Evolutionary conservation across 2,329 filamentous ascomycete species (phyloP).

Genomic region (Dendrostoma leiphaemia): DNA sequence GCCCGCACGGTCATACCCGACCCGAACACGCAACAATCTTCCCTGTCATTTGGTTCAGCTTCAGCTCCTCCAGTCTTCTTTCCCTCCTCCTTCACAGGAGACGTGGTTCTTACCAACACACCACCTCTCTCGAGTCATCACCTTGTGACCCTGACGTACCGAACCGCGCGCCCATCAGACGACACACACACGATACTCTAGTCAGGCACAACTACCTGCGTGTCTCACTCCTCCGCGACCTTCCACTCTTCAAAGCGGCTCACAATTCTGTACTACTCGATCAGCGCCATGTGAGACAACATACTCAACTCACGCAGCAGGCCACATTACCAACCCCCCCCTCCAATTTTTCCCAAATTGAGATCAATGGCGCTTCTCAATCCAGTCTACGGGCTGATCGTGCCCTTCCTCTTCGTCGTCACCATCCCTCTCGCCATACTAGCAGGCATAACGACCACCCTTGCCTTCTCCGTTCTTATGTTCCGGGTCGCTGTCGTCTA

Average conservation of each 20-base stretch:
- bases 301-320: background rate
- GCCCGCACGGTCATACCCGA: no score
- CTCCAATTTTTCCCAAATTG: no score
- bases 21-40: no score
- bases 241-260: background rate
- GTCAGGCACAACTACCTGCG: background rate
- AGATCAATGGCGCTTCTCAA: constrained; percentile 55
- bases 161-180: background rate
- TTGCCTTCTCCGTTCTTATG: constrained; percentile 61
- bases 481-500: constrained; percentile 62
- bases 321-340: constrained; percentile 5
- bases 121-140: background rate
- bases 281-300: constrained; percentile 26
- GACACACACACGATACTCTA: background rate
- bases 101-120: background rate
- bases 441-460: constrained; percentile 60
- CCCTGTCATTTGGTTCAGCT: no score
- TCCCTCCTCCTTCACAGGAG: background rate
- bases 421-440: constrained; percentile 63
- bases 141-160: background rate
- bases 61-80: background rate
- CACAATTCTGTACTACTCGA: background rate
- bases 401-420: constrained; percentile 62
- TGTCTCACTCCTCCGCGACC: background rate
- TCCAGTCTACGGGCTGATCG: constrained; percentile 53